These are phyloP conservation scores for Pezicula radicicola DNA, from an alignment of 2,329 filamentous ascomycete genomes.

Conservation along the genomic window DNA sequence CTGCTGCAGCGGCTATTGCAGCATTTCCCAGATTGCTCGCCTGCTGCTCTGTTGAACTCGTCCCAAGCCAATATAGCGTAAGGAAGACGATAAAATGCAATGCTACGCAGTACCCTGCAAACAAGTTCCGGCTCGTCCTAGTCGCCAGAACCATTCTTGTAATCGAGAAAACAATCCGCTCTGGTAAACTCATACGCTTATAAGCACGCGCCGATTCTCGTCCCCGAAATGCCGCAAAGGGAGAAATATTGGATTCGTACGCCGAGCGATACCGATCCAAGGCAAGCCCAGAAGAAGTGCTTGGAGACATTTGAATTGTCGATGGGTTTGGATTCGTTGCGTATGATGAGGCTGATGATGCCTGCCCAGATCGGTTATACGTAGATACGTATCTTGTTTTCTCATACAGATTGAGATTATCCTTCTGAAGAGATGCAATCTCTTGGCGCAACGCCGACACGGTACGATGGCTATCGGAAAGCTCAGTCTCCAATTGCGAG, in stretches of 20 bases:
- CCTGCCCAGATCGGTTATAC: slow-evolving; percentile 71
- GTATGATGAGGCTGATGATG: slow-evolving; percentile 63
- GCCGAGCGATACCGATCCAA: slow-evolving; percentile 85
- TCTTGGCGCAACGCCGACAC: slow-evolving; percentile 88
- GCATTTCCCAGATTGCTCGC: slow-evolving; percentile 29
- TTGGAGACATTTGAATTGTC: slow-evolving; percentile 60
- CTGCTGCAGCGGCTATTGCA: slow-evolving; percentile 40
- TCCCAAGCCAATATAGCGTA: slow-evolving; percentile 81
- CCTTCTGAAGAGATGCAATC: slow-evolving; percentile 87
- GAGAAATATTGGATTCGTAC: slow-evolving; percentile 93
- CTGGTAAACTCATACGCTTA: slow-evolving; percentile 88
- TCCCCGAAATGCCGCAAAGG: slow-evolving; percentile 94
- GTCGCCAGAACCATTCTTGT: slow-evolving; percentile 90
- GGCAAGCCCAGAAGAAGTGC: slow-evolving; percentile 59
- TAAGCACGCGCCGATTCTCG: slow-evolving; percentile 88
- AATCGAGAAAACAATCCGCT: slow-evolving; percentile 85
- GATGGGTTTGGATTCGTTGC: slow-evolving; percentile 73
- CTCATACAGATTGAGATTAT: slow-evolving; percentile 94
- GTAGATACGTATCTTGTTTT: slow-evolving; percentile 96
- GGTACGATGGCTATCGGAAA: slow-evolving; percentile 78
- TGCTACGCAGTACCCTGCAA: slow-evolving; percentile 86
- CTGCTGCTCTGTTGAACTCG: slow-evolving; percentile 57
- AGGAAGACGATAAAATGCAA: slow-evolving; percentile 86
- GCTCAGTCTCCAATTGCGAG: slow-evolving; percentile 81
- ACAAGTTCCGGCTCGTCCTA: slow-evolving; percentile 86